phyloP scores from a whole-genome alignment of 176 grass and related monocot genomes.

The Oryza longistaminata region DNA sequence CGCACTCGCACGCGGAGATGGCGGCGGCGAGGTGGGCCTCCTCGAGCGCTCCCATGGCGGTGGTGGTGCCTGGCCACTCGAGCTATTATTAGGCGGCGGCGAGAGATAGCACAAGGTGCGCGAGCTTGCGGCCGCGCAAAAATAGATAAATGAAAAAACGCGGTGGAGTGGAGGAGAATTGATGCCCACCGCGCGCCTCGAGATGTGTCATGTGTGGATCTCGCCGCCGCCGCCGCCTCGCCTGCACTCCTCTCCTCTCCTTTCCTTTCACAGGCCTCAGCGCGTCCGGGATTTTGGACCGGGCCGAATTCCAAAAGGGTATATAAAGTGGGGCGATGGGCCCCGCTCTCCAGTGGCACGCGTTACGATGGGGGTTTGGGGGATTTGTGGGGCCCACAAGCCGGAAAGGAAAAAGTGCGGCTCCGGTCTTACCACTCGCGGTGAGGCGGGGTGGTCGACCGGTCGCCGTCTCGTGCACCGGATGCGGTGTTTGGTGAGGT shows the following conservation, averaged over 20 bases:
- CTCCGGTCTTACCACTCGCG: too few relatives aligned
- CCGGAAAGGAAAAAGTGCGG: not conserved
- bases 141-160: not conserved
- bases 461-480: not conserved
- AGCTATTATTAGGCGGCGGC: slow-evolving; percentile 43
- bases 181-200: slow-evolving; percentile 34
- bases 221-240: slow-evolving; percentile 25
- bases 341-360: not conserved
- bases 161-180: slow-evolving; percentile 9
- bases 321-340: not conserved
- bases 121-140: not conserved
- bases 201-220: slow-evolving; percentile 54
- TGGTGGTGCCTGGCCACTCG: slow-evolving; percentile 16
- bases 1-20: slow-evolving; percentile 30
- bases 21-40: slow-evolving; percentile 53
- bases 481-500: not conserved
- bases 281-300: not conserved
- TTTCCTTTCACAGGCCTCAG: not conserved
- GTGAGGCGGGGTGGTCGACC: not conserved
- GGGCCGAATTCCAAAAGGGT: not conserved
- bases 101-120: not conserved
- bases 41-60: slow-evolving; percentile 73
- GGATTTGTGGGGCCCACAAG: not conserved
- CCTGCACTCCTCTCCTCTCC: not conserved
- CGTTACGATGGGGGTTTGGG: not conserved